A percentile compares a stretch with the other conserved stretches of the same genome.
Evolutionary conservation across 2,329 filamentous ascomycete genomes (phyloP).

Genomic region (Alternaria gaisen): DNA sequence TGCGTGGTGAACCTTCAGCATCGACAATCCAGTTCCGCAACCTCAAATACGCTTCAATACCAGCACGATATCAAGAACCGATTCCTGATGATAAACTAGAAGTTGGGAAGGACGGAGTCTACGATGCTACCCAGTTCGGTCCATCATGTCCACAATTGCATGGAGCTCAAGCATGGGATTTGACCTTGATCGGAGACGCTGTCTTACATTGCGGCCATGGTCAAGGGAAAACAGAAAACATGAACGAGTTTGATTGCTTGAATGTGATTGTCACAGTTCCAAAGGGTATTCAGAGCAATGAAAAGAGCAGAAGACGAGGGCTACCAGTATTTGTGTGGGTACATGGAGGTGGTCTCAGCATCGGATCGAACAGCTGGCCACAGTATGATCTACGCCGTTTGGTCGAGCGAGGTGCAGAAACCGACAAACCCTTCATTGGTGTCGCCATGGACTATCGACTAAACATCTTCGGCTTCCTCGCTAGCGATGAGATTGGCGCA

Average conservation of each 20-base stretch:
- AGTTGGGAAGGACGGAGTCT: constrained; percentile 19
- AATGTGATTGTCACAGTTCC: constrained; percentile 48
- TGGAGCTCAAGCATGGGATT: constrained; percentile 41
- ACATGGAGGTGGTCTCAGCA: constrained; percentile 62
- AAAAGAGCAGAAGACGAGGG: background rate
- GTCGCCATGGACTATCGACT: constrained; percentile 50
- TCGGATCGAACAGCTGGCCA: constrained; percentile 63
- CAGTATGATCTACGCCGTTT: constrained; percentile 59
- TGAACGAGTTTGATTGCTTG: constrained; percentile 49
- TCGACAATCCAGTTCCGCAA: constrained; percentile 46
- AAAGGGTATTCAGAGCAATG: constrained; percentile 4
- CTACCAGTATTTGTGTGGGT: constrained; percentile 64
- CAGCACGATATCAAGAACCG: constrained; percentile 45
- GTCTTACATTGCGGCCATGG: constrained; percentile 21
- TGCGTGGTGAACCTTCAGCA: constrained; percentile 30
- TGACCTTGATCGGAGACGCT: constrained; percentile 34
- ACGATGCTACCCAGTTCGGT: constrained; percentile 48
- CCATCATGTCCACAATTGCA: constrained; percentile 50
- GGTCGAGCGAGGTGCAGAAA: constrained; percentile 54
- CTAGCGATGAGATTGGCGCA: constrained; percentile 56
- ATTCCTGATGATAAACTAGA: constrained; percentile 23
- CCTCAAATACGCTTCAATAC: constrained; percentile 49
- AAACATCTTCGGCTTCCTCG: constrained; percentile 50
- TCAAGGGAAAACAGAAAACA: constrained; percentile 28
- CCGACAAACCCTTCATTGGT: constrained; percentile 57